phyloP scores from a whole-genome alignment of 1,284 basidiomycete genomes.

The Marasmius fiardii region DNA sequence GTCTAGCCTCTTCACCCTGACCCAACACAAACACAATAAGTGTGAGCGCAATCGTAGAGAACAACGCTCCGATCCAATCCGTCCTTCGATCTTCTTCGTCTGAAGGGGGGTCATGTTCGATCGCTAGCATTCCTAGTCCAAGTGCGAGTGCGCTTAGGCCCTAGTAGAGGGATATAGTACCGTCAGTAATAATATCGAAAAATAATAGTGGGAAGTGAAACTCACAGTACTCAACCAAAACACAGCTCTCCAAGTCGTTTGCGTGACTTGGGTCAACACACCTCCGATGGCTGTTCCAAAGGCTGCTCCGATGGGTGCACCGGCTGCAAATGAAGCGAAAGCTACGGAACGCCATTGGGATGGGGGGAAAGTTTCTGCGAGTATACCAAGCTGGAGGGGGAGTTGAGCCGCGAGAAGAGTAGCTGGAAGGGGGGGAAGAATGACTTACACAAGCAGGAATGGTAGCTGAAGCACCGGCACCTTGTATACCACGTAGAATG shows the following conservation, averaged over 20 bases:
- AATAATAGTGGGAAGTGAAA: background rate
- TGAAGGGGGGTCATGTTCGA: constrained; percentile 5
- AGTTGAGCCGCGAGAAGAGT: background rate
- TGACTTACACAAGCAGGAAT: constrained; percentile 64
- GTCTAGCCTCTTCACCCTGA: constrained; percentile 47
- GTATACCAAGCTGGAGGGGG: constrained; percentile 60
- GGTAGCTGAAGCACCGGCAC: constrained; percentile 64
- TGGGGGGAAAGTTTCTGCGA: constrained; percentile 73
- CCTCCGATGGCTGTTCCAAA: constrained; percentile 67
- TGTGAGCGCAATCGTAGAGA: constrained; percentile 47
- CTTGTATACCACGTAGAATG: constrained; percentile 68
- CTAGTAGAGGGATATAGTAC: background rate
- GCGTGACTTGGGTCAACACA: constrained; percentile 62
- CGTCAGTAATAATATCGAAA: background rate
- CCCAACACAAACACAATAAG: constrained; percentile 52
- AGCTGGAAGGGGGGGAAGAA: background rate
- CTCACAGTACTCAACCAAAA: constrained; percentile 5
- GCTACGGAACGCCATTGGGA: constrained; percentile 65
- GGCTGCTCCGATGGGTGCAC: constrained; percentile 71
- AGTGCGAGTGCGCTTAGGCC: constrained; percentile 1
- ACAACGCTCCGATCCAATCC: constrained; percentile 51
- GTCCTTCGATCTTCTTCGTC: constrained; percentile 25
- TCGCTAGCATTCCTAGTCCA: background rate
- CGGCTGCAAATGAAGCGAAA: constrained; percentile 76
- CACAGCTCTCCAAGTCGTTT: constrained; percentile 7